These are phyloP conservation scores for Microdochium paspali DNA, from an alignment of 2,329 filamentous ascomycete genomes.

Conservation along the genomic window DNA sequence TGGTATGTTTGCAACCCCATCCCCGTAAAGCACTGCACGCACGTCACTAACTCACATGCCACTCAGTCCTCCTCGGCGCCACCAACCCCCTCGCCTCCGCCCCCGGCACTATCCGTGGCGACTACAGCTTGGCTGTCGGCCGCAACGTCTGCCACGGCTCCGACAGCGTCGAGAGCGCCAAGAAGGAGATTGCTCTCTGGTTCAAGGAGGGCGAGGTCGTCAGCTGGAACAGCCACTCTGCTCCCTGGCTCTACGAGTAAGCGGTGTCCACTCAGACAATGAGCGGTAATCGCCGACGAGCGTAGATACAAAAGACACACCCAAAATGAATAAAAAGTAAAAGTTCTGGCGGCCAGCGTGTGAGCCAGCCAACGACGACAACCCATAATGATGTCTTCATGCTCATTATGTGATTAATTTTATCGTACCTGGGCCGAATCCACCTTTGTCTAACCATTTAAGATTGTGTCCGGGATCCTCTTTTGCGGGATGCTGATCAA, in stretches of 20 bases:
- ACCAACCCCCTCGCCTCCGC: conserved; percentile 95
- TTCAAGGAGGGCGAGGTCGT: conserved; percentile 84
- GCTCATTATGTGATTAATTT: no score
- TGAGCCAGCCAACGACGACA: neutral
- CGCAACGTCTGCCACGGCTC: conserved; percentile 99
- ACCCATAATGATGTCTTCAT: neutral
- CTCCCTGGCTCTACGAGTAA: conserved; percentile 92
- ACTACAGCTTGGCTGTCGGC: conserved; percentile 79
- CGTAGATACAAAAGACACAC: conserved; percentile 5
- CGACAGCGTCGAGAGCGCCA: conserved; percentile 95
- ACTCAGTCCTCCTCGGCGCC: conserved; percentile 85
- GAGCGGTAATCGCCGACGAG: conserved; percentile 1
- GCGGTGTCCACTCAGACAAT: neutral
- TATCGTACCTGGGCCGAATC: no score
- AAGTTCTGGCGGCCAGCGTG: conserved; percentile 8
- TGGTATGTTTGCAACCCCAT: conserved; percentile 40
- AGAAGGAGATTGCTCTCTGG: conserved; percentile 99
- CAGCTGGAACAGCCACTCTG: conserved; percentile 74
- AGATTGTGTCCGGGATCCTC: no score
- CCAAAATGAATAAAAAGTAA: conserved; percentile 11
- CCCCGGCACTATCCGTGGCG: conserved; percentile 95
- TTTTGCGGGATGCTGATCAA: no score
- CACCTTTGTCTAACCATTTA: no score
- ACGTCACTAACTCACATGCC: conserved; percentile 6
- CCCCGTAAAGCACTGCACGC: no score